These are phyloP conservation scores for Stenogyne calaminthoides DNA, from an alignment of 305 asterid species.

Conservation along the genomic window DNA sequence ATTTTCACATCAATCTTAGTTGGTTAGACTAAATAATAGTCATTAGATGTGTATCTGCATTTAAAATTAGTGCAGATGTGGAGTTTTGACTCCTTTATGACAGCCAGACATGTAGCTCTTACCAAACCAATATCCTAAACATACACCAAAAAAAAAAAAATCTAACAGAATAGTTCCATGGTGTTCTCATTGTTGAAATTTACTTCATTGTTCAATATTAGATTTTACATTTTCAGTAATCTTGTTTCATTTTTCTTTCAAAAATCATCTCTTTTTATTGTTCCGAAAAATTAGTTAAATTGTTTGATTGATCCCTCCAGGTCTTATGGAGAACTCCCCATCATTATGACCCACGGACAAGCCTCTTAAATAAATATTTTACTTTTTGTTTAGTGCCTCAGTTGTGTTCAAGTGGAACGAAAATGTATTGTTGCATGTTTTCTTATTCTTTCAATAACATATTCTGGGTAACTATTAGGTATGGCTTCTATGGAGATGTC, in stretches of 20 bases:
- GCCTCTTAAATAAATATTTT: not conserved
- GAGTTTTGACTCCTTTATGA: not conserved
- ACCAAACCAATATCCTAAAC: not conserved
- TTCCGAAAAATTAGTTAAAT: constrained; percentile 10
- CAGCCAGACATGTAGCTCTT: not conserved
- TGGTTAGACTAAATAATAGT: not conserved
- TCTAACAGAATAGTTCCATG: not conserved
- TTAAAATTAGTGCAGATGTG: not conserved
- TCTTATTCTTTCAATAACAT: constrained; percentile 19
- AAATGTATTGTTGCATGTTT: constrained; percentile 20
- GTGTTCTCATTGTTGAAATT: constrained; percentile 1
- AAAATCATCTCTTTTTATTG: not conserved
- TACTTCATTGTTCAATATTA: not conserved
- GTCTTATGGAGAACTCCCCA: not conserved
- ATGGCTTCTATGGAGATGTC: constrained; percentile 99
- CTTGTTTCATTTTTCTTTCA: not conserved
- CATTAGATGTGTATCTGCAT: not conserved
- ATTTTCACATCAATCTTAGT: not conserved
- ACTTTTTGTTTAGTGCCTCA: constrained; percentile 1
- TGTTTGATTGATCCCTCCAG: constrained; percentile 14
- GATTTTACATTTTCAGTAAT: constrained; percentile 1
- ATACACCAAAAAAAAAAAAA: not conserved
- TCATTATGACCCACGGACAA: not conserved
- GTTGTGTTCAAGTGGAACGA: not conserved
- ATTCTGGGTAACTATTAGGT: constrained; percentile 48